A percentile compares a stretch with the other conserved stretches of the same genome.
Evolutionary conservation across 352 stramenopile species (phyloP).

Genomic region (Phytophthora pluvialis): DNA sequence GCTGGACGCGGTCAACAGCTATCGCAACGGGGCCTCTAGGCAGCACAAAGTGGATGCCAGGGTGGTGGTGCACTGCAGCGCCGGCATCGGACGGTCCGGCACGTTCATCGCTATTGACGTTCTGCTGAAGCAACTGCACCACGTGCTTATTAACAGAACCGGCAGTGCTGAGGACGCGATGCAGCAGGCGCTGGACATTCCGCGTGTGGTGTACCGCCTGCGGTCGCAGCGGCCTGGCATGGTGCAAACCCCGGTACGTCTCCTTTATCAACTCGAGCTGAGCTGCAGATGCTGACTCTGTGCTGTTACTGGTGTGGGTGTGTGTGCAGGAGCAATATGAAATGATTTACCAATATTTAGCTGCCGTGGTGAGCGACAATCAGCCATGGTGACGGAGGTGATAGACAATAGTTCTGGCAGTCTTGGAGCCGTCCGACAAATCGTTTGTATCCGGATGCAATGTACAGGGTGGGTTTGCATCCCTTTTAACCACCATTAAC

Average conservation of each 20-base stretch:
- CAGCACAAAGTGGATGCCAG: slow-evolving; percentile 32
- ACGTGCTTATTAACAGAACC: slow-evolving; percentile 22
- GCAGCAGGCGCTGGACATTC: slow-evolving; percentile 57
- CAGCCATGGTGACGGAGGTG: slow-evolving; percentile 56
- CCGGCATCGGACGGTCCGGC: slow-evolving; percentile 78
- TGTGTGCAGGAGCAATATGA: slow-evolving; percentile 76
- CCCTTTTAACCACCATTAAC: neutral
- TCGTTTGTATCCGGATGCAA: slow-evolving; percentile 4
- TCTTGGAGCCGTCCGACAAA: neutral
- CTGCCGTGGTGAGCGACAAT: slow-evolving; percentile 56
- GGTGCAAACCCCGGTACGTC: slow-evolving; percentile 82
- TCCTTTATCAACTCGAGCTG: neutral
- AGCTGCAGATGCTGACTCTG: neutral
- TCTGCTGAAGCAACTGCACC: slow-evolving; percentile 61
- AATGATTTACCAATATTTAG: slow-evolving; percentile 88
- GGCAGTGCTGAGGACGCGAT: slow-evolving; percentile 36
- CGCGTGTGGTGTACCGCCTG: slow-evolving; percentile 61
- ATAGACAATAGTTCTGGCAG: too few relatives aligned
- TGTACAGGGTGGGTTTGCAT: slow-evolving; percentile 1
- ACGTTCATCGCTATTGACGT: slow-evolving; percentile 89
- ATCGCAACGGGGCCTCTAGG: slow-evolving; percentile 36
- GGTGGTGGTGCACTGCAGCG: slow-evolving; percentile 82
- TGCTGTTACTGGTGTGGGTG: slow-evolving; percentile 5
- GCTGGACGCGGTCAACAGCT: slow-evolving; percentile 71
- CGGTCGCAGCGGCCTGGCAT: slow-evolving; percentile 80